These are phyloP conservation scores for Arthrobotrys pseudoclavata DNA, from an alignment of 2,329 filamentous ascomycete genomes.

Conservation along the genomic window DNA sequence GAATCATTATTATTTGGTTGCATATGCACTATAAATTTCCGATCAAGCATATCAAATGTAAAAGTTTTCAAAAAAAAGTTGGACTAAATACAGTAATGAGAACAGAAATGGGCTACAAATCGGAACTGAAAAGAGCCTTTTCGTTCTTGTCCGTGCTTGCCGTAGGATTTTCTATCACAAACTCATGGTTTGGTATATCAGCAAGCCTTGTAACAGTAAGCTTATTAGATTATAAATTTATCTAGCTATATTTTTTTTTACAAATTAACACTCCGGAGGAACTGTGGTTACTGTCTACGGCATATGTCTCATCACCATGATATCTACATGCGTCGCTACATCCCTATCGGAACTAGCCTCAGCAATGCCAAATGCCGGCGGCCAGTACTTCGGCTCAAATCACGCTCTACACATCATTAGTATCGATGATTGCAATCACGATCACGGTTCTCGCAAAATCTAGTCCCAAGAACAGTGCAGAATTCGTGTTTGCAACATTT, in stretches of 20 bases:
- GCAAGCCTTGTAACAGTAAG: constrained; percentile 63
- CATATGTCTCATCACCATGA: constrained; percentile 69
- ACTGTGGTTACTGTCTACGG: constrained; percentile 69
- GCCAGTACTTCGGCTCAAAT: constrained; percentile 68
- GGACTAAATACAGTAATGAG: background rate
- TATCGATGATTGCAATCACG: constrained; percentile 68
- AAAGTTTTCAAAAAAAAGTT: background rate
- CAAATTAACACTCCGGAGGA: constrained; percentile 67
- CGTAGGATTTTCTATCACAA: constrained; percentile 70
- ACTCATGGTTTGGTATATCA: constrained; percentile 68
- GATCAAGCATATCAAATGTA: too few species aligned
- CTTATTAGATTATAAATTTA: background rate
- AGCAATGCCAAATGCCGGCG: constrained; percentile 69
- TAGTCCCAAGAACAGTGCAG: constrained; percentile 67
- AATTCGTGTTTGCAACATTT: constrained; percentile 71
- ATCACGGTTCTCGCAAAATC: constrained; percentile 69
- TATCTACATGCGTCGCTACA: constrained; percentile 69
- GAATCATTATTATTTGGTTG: too few species aligned
- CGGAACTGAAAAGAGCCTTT: constrained; percentile 70
- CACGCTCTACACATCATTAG: constrained; percentile 68
- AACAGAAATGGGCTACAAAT: constrained; percentile 67
- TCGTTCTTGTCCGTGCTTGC: constrained; percentile 69
- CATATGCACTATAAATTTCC: too few species aligned
- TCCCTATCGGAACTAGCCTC: constrained; percentile 70
- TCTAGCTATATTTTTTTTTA: background rate